A percentile compares a stretch with the other conserved stretches of the same genome.
phyloP scores from a whole-genome alignment of 306 rosid genomes.

The Macrotyloma uniflorum region DNA sequence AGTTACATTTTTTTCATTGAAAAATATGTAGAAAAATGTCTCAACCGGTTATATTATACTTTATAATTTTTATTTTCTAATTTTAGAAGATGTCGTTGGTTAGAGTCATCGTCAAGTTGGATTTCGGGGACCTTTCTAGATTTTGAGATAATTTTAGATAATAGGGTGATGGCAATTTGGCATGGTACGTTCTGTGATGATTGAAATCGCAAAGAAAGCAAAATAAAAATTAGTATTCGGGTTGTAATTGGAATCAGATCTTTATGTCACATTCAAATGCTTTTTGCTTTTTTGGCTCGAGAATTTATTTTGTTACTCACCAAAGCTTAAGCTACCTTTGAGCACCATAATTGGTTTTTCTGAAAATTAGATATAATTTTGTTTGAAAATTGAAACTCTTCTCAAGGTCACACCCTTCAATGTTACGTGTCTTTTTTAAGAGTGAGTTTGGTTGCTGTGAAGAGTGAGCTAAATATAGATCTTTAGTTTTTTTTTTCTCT shows the following conservation, averaged over 20 bases:
- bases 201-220: neutral
- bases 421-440: neutral
- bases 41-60: neutral
- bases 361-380: neutral
- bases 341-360: neutral
- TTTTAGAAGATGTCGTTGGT: neutral
- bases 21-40: neutral
- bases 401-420: neutral
- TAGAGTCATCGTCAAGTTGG: neutral
- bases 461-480: neutral
- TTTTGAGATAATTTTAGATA: conserved; percentile 12
- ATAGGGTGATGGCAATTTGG: conserved; percentile 10
- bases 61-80: neutral
- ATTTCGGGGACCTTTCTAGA: conserved; percentile 3
- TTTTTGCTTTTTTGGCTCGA: conserved; percentile 15
- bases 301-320: conserved; percentile 20
- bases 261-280: conserved; percentile 41
- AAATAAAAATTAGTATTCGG: neutral
- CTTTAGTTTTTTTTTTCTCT: no score
- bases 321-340: neutral
- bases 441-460: neutral
- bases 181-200: conserved; percentile 15
- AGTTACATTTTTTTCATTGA: neutral
- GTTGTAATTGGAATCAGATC: conserved; percentile 39
- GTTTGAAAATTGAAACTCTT: neutral